Percentiles rank a stretch among this genome's conserved stretches.
phyloP scores from a whole-genome alignment of 2,329 filamentous ascomycete genomes.

The Botrytis sinoallii region DNA sequence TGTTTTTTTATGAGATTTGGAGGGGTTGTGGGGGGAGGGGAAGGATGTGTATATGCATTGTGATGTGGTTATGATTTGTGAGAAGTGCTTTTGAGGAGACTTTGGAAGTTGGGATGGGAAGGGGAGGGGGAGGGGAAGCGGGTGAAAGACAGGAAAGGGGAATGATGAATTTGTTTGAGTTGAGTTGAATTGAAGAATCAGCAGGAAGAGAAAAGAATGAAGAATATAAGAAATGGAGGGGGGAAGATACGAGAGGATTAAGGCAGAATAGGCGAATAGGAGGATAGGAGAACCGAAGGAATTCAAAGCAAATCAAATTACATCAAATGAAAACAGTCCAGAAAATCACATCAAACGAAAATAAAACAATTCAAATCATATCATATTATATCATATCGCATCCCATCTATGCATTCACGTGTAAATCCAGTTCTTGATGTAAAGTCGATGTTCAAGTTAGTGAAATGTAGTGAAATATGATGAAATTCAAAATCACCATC shows the following conservation, averaged over 20 bases:
- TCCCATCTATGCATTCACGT: background rate
- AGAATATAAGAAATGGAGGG: background rate
- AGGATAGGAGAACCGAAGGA: background rate
- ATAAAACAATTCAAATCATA: background rate
- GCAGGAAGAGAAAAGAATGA: background rate
- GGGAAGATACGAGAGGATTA: background rate
- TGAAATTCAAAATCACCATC: too few relatives aligned
- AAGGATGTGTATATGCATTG: background rate
- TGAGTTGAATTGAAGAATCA: background rate
- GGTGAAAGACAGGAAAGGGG: background rate
- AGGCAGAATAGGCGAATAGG: background rate
- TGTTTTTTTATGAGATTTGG: background rate
- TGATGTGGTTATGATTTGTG: background rate
- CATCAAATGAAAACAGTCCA: background rate
- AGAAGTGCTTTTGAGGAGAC: background rate
- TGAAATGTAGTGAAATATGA: too few relatives aligned
- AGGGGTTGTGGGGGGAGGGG: background rate
- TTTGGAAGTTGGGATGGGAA: background rate
- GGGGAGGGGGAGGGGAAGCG: background rate
- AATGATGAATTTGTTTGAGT: background rate
- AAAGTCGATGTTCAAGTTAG: background rate
- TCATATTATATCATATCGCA: background rate
- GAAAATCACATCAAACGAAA: background rate
- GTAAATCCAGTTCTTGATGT: rapidly evolving
- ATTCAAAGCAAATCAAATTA: background rate